Evolutionary conservation across 83 land plant genomes (phyloP).

Genomic region (Picea abies): DNA sequence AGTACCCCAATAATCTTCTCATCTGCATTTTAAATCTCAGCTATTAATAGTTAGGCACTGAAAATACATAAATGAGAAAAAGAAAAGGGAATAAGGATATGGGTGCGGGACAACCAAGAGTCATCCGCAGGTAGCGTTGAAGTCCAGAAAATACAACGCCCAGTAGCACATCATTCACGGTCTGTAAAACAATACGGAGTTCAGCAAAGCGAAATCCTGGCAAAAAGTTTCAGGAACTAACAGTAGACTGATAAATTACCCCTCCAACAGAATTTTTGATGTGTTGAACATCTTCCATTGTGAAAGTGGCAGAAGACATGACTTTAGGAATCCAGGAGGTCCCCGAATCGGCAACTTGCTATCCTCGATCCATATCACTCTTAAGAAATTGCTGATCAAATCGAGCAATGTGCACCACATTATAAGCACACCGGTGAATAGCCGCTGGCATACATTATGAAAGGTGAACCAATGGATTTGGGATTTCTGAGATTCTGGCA

Average conservation of each 20-base stretch:
- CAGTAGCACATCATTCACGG: neutral
- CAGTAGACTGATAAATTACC: slow-evolving; percentile 14
- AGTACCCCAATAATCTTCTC: too few species aligned
- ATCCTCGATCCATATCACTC: slow-evolving; percentile 31
- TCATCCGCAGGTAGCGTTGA: neutral
- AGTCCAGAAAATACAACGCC: neutral
- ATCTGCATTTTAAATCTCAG: too few species aligned
- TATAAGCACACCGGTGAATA: neutral
- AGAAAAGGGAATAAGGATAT: neutral
- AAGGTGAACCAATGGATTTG: neutral
- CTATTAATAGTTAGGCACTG: too few species aligned
- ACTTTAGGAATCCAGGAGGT: slow-evolving; percentile 22
- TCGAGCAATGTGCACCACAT: slow-evolving; percentile 23
- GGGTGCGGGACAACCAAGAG: neutral
- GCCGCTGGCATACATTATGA: neutral
- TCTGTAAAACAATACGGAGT: neutral
- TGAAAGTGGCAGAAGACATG: slow-evolving; percentile 24
- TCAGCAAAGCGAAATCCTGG: neutral
- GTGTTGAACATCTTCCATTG: slow-evolving; percentile 28
- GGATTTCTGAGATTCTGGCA: neutral
- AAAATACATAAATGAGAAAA: neutral
- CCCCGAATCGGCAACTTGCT: slow-evolving; percentile 34
- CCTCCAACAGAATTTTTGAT: slow-evolving; percentile 40
- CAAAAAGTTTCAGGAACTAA: neutral
- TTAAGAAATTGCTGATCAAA: slow-evolving; percentile 33